These are phyloP conservation scores for Raddia distichophylla DNA, from an alignment of 176 grass and related monocot species.

Conservation along the genomic window DNA sequence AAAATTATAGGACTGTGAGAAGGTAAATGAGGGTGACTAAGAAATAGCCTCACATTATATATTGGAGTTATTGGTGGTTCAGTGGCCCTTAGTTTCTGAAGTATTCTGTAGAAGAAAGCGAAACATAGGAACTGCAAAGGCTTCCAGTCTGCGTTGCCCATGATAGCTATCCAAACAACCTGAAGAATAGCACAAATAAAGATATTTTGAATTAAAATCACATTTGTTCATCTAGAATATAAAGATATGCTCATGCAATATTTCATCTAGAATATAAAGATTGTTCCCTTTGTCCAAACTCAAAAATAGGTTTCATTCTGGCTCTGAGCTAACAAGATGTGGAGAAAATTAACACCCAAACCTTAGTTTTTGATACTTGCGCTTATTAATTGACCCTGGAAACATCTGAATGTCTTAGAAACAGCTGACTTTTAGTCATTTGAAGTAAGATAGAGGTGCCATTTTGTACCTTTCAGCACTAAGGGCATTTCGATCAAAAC, in stretches of 20 bases:
- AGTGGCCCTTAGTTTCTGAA: slow-evolving; percentile 84
- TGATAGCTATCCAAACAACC: slow-evolving; percentile 77
- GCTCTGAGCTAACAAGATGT: neutral
- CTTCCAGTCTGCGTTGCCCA: slow-evolving; percentile 77
- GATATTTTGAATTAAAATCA: slow-evolving; percentile 27
- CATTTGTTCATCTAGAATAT: slow-evolving; percentile 3
- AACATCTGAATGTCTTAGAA: neutral
- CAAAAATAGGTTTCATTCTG: slow-evolving; percentile 2
- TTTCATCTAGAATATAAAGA: slow-evolving; percentile 4
- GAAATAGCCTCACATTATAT: slow-evolving; percentile 74
- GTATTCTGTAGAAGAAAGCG: slow-evolving; percentile 93
- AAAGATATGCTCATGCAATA: neutral
- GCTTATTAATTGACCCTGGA: slow-evolving; percentile 4
- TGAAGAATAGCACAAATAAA: slow-evolving; percentile 51
- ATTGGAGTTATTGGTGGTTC: slow-evolving; percentile 79
- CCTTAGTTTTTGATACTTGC: neutral
- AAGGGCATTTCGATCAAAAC: slow-evolving; percentile 2
- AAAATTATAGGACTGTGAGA: slow-evolving; percentile 16
- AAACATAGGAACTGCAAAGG: slow-evolving; percentile 97
- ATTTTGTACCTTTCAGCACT: neutral
- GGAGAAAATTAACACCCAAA: neutral
- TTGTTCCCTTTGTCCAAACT: neutral
- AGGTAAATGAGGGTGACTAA: neutral
- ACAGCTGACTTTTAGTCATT: neutral
- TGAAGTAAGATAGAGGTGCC: neutral